Percentiles rank a stretch among this genome's conserved stretches.
Conservation (phyloP, 1,139 yeast genomes). For the Sugiyamaella paludigena region DNA sequence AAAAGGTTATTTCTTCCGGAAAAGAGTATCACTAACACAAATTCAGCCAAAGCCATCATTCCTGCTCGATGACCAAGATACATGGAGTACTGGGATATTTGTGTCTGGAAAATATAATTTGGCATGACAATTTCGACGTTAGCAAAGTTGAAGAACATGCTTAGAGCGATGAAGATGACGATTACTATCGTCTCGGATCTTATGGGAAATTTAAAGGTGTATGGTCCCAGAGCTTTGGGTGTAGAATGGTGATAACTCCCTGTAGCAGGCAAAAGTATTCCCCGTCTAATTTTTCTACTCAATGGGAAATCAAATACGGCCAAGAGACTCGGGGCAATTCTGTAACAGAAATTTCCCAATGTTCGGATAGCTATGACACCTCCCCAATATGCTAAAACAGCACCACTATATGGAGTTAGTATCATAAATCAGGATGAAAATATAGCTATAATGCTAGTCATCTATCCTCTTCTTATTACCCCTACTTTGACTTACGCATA, state of each 20-base stretch:
- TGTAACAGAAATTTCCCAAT: conserved; percentile 12
- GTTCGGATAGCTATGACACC: conserved; percentile 9
- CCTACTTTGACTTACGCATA: conserved; percentile 9
- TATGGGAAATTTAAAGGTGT: conserved; percentile 52
- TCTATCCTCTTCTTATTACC: neutral
- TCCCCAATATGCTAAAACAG: conserved; percentile 15
- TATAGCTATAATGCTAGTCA: too few relatives aligned
- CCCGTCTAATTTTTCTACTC: conserved; percentile 18
- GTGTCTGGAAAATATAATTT: conserved; percentile 26
- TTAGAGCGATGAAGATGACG: conserved; percentile 45
- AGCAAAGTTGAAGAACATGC: conserved; percentile 41
- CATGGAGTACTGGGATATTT: conserved; percentile 34
- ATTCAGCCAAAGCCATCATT: conserved; percentile 45
- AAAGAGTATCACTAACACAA: conserved; percentile 55
- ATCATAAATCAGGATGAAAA: too few relatives aligned
- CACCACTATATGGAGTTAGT: conserved; percentile 7
- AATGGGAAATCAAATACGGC: conserved; percentile 16
- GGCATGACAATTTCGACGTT: conserved; percentile 42
- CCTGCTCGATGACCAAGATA: conserved; percentile 62
- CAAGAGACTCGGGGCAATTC: conserved; percentile 13
- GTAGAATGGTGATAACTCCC: conserved; percentile 42
- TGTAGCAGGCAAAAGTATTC: conserved; percentile 20
- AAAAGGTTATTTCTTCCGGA: conserved; percentile 68
- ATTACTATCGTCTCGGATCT: conserved; percentile 54
- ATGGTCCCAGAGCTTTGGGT: conserved; percentile 32